Evolutionary conservation across 139 green algal species (phyloP).

Genomic region (Coccomyxa sp.): DNA sequence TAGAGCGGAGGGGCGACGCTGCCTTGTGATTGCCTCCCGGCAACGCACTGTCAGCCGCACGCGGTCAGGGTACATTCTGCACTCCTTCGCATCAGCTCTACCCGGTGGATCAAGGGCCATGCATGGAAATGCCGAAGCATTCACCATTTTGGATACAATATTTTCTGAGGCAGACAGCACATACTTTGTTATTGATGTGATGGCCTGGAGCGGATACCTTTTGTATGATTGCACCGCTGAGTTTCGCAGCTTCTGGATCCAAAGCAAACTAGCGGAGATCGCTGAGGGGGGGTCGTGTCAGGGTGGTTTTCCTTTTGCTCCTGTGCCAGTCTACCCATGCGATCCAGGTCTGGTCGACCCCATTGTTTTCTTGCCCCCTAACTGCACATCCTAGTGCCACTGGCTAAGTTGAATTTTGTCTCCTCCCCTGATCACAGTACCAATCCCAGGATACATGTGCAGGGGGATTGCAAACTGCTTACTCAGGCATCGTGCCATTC

Average conservation of each 20-base stretch:
- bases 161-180: conserved; percentile 50
- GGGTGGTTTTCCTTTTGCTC: conserved; percentile 20
- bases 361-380: neutral
- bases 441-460: neutral
- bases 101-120: conserved; percentile 37
- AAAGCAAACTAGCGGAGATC: conserved; percentile 56
- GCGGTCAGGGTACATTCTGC: conserved; percentile 48
- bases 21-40: conserved; percentile 62
- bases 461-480: conserved; percentile 17
- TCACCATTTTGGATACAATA: conserved; percentile 82
- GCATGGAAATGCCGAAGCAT: conserved; percentile 24
- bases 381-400: neutral
- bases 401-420: neutral
- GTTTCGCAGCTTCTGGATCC: conserved; percentile 79
- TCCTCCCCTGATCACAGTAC: neutral
- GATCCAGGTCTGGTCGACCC: conserved; percentile 10
- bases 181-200: conserved; percentile 65
- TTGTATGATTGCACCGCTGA: conserved; percentile 79
- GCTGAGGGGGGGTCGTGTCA: conserved; percentile 1
- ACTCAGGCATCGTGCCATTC: conserved; percentile 35
- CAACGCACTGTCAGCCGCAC: conserved; percentile 39
- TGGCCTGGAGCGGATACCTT: conserved; percentile 81
- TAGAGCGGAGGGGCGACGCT: conserved; percentile 80
- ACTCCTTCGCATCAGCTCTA: conserved; percentile 55
- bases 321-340: conserved; percentile 26